Base-by-base conservation (phyloP, 2,329 filamentous ascomycete genomes). In the Hymenoscyphus fraxineus region DNA sequence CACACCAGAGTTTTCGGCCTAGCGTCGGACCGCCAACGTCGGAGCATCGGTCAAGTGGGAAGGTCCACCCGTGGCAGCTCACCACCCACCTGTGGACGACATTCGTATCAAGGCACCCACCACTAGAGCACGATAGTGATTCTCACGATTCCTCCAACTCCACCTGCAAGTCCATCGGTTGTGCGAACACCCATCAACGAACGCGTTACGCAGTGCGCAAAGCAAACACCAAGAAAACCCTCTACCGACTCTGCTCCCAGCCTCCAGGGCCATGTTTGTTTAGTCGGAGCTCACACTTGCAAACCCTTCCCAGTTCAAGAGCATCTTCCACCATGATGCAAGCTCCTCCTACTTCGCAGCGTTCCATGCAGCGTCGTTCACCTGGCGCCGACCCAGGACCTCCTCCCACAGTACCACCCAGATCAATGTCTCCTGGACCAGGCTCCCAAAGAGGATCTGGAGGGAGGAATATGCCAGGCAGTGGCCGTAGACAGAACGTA, bases 361-460 rank as follows among this genome's bases (percentile, higher is more conserved):
- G 85, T 73, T 78, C 79, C 58, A 78, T 83, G 72, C 85, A 86
- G 73, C 83, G 87, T 69, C 84, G 86, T 71, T 88, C 86, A 60
- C 86, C 87, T n/a, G 85, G 81, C 66, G 83, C 81, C 41, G 87
- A 89, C 68, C 81, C 82, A 72, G 84, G 83, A 61, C 84, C 82
- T 71, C 82, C 85, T 60, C 80, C 83, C 64, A 83, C 79, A 75
- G 79, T 85, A 68, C 81, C 83, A 63, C 76, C 79, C 62, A 82
- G 85, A 64, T 79, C 84, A 59, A 88, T 86, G 73, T 89, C 88
- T 60, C 87, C 88, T 47, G 70, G 65, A 31, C 63, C 63, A 62
- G 81, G 70, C 80, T 67, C 85, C 68, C 87, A 86, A 68, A 86
- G 89, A 65, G 81, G 89, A 9, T 87, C 85, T 57, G 83, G 86